Percentiles rank a stretch among this genome's conserved stretches.
Evolutionary conservation across 805 yeast genomes (phyloP).

Genomic region (Yarrowia osloensis): DNA sequence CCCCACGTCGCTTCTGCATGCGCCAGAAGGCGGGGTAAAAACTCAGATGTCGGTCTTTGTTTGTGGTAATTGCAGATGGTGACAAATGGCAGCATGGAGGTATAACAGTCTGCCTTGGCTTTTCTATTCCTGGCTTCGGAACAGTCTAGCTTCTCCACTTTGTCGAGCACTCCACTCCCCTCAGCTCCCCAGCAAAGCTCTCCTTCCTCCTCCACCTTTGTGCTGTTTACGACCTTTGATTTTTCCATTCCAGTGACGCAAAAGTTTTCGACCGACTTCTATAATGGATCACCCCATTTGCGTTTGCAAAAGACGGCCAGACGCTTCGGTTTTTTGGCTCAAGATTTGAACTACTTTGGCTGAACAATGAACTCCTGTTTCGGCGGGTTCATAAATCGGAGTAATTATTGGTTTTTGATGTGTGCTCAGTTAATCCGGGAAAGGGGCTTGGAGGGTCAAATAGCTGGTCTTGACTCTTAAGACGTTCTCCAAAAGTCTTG

Average conservation of each 20-base stretch:
- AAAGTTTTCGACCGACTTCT: neutral
- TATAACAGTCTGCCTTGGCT: neutral
- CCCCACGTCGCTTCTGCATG: constrained; percentile 19
- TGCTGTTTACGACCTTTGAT: neutral
- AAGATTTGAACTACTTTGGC: neutral
- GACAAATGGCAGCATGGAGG: neutral
- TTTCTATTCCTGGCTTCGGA: neutral
- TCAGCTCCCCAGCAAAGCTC: no score
- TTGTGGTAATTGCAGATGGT: neutral
- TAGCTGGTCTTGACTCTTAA: no score
- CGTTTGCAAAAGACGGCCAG: neutral
- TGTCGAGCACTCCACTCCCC: no score
- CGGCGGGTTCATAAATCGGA: neutral
- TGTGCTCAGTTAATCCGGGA: neutral
- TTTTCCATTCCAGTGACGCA: neutral
- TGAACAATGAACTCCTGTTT: neutral
- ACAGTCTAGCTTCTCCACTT: no score
- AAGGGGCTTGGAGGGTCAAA: no score
- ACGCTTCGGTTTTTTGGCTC: neutral
- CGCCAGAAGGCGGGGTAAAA: constrained; percentile 24
- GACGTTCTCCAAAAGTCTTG: no score
- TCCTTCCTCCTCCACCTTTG: no score
- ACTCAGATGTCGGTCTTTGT: neutral
- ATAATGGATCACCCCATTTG: neutral
- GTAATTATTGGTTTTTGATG: no score